These are phyloP conservation scores for Priceomyces medius DNA, from an alignment of 805 yeast genomes.

Conservation along the genomic window DNA sequence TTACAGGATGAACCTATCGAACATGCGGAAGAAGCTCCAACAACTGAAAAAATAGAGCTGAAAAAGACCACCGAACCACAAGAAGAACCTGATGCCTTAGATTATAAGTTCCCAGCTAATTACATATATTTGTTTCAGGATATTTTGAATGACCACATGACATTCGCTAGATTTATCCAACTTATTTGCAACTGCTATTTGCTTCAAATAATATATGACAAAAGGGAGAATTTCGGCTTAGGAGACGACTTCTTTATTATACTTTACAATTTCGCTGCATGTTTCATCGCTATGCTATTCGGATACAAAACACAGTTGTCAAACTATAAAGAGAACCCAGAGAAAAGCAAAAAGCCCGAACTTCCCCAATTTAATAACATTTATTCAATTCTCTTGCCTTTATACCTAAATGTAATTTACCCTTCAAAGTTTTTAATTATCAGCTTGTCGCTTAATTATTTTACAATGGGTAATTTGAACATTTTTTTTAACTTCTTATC, in stretches of 20 bases:
- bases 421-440: slow-evolving; percentile 24
- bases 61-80: neutral
- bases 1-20: neutral
- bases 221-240: slow-evolving; percentile 17
- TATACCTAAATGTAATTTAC: slow-evolving; percentile 21
- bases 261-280: slow-evolving; percentile 36
- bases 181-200: slow-evolving; percentile 28
- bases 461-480: slow-evolving; percentile 29
- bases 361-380: slow-evolving; percentile 40
- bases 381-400: slow-evolving; percentile 35
- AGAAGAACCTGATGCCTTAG: slow-evolving; percentile 11
- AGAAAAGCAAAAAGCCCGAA: slow-evolving; percentile 15
- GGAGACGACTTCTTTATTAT: slow-evolving; percentile 17
- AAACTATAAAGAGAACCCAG: slow-evolving; percentile 14
- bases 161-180: slow-evolving; percentile 31
- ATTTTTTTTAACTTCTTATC: slow-evolving; percentile 28
- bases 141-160: slow-evolving; percentile 34
- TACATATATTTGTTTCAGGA: slow-evolving; percentile 35
- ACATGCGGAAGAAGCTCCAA: neutral
- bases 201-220: slow-evolving; percentile 29
- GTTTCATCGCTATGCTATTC: slow-evolving; percentile 27
- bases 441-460: slow-evolving; percentile 37
- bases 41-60: neutral
- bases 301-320: slow-evolving; percentile 21
- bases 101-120: slow-evolving; percentile 22